These are phyloP conservation scores for Multifurca ochricompacta DNA, from an alignment of 768 basidiomycete species.

Conservation along the genomic window DNA sequence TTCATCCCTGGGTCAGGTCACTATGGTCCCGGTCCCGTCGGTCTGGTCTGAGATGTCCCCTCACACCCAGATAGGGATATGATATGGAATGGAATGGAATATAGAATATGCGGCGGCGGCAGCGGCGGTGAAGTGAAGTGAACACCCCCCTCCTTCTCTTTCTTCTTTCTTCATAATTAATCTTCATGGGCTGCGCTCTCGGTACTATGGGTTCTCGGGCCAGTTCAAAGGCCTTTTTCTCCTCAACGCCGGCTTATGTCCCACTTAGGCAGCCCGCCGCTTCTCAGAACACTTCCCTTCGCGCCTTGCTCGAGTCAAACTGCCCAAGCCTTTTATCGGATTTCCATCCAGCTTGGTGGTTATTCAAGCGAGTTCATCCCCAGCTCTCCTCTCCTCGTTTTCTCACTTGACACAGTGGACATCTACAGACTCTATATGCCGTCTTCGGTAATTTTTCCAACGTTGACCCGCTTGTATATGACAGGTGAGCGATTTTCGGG, in stretches of 20 bases:
- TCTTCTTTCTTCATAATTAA: neutral
- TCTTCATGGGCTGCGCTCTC: neutral
- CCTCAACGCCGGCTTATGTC: constrained; percentile 20
- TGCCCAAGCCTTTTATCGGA: constrained; percentile 26
- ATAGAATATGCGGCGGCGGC: too few species aligned
- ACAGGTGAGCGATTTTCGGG: constrained; percentile 34
- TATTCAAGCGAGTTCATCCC: constrained; percentile 23
- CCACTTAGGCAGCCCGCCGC: constrained; percentile 14
- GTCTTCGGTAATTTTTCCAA: constrained; percentile 55
- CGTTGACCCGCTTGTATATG: constrained; percentile 47
- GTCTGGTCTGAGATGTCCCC: too few species aligned
- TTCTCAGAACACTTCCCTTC: constrained; percentile 17
- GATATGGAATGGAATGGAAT: too few species aligned
- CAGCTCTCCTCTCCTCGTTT: neutral
- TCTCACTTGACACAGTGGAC: constrained; percentile 36
- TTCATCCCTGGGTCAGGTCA: too few species aligned
- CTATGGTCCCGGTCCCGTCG: too few species aligned
- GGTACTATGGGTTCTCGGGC: neutral
- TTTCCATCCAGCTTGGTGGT: constrained; percentile 29
- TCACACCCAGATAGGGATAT: too few species aligned
- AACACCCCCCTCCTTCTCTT: neutral
- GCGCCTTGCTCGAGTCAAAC: constrained; percentile 21
- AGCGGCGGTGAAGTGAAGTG: too few species aligned
- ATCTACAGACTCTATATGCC: constrained; percentile 55
- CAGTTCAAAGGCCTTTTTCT: constrained; percentile 19